Evolutionary conservation across 305 asterid genomes (phyloP), one percentile per base, ranked within the genome.

Genomic region (Solanum hybrid): DNA sequence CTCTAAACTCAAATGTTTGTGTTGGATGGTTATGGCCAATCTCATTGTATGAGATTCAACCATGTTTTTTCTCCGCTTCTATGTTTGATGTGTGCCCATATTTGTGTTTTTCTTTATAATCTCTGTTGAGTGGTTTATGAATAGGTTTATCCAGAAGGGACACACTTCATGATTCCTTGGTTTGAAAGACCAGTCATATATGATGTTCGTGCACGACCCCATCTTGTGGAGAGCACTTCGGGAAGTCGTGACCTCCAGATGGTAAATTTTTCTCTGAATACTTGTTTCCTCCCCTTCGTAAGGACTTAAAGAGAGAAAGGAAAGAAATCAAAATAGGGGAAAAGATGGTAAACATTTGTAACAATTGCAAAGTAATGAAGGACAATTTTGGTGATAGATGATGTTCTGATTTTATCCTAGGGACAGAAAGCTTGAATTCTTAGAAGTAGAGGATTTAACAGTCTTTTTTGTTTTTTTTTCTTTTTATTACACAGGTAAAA

Each of bases 231-330:
- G 92, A 94, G 98, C 94, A 95, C 96, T 40, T 95, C 98, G 7
- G 98, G 97, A n/a, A 95, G 98, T 89, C 98, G 95, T 75, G 98
- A 95, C 87, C 98, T 95, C 89, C 98, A 95, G 94, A 95, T 94
- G 97, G 98, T 95, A 93, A 73, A 14, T 42, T 87, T 89, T 40
- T 35, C 38, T 82, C 24, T 15, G 19, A 2, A 2, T 64, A 45
- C 40, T 82, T 29, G 87, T 29, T 82, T 82, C 26, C 27, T 45
- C 11, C 26, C 17, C 4, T 26, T 26, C 37, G 19, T 12, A 27
- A 29, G 19, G 73, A 29, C 27, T 11, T 19, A 7, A 22, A 60
- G 71, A 60, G 32, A 82, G 17, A 82, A 82, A 9, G 6, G 13
- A 45, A 45, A 29, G 29, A 45, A 45, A 29, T 8, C 27, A 29